phyloP scores from a whole-genome alignment of 2,329 filamentous ascomycete genomes.

The Fusarium tjaetaba region DNA sequence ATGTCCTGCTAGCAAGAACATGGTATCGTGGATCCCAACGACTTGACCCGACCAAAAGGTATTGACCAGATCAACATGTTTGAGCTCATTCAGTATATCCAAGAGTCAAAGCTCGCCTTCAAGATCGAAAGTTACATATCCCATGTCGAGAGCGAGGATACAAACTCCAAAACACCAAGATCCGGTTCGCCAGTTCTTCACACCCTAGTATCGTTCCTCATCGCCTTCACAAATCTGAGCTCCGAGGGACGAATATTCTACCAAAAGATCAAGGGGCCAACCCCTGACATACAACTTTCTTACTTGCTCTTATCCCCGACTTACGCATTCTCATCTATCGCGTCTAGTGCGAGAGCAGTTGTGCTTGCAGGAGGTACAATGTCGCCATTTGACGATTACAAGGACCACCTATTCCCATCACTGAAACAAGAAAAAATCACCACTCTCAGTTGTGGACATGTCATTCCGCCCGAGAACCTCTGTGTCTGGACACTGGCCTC shows the following conservation, averaged over 20 bases:
- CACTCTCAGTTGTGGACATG: constrained; percentile 92
- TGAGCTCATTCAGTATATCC: constrained; percentile 86
- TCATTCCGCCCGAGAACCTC: constrained; percentile 85
- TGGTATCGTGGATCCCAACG: constrained; percentile 75
- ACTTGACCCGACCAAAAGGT: constrained; percentile 82
- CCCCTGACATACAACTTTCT: constrained; percentile 69
- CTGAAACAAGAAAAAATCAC: constrained; percentile 70
- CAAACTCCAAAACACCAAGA: constrained; percentile 38
- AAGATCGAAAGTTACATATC: constrained; percentile 92
- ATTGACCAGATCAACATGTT: constrained; percentile 96
- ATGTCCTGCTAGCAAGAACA: constrained; percentile 54
- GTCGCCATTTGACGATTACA: constrained; percentile 95
- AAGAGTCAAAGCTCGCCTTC: constrained; percentile 90
- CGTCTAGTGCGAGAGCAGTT: constrained; percentile 84
- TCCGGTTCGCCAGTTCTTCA: constrained; percentile 63
- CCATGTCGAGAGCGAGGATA: constrained; percentile 63
- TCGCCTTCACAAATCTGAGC: constrained; percentile 87
- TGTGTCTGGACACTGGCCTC: constrained; percentile 76
- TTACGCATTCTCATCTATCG: constrained; percentile 88
- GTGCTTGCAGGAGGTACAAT: constrained; percentile 96
- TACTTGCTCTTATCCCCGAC: constrained; percentile 93
- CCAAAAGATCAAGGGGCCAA: constrained; percentile 54
- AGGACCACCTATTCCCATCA: constrained; percentile 84
- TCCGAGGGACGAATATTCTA: constrained; percentile 74
- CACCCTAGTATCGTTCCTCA: constrained; percentile 70